Conservation (phyloP, 257 asterid species). For the Solanum peruvianum region DNA sequence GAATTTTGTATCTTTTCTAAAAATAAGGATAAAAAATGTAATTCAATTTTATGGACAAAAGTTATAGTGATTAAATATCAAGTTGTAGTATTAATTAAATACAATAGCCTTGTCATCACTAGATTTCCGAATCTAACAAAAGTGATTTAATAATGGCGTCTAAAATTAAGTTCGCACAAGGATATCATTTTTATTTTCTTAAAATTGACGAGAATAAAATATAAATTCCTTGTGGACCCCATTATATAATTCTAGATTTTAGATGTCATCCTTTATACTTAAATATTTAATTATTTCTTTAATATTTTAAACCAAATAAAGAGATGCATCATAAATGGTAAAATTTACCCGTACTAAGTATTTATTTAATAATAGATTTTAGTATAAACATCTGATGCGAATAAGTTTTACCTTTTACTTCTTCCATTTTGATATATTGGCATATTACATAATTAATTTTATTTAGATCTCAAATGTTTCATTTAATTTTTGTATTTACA, state of each 20-base stretch:
- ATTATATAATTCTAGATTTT: not conserved
- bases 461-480: not conserved
- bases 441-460: not conserved
- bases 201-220: not conserved
- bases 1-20: not conserved
- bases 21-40: not conserved
- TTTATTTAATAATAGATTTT: too few relatives aligned
- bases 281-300: too few relatives aligned
- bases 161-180: not conserved
- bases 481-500: not conserved
- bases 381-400: fast-evolving
- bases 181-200: not conserved
- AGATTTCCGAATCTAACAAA: not conserved
- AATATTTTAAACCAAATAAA: not conserved
- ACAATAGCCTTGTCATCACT: not conserved
- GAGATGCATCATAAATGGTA: too few relatives aligned
- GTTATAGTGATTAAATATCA: not conserved
- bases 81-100: not conserved
- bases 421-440: too few relatives aligned
- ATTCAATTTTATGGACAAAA: not conserved
- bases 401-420: too few relatives aligned
- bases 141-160: not conserved
- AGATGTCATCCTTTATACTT: not conserved
- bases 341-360: too few relatives aligned
- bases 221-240: not conserved